Conservation (phyloP, 1,139 yeast species). For the Ogataea hybrid region DNA sequence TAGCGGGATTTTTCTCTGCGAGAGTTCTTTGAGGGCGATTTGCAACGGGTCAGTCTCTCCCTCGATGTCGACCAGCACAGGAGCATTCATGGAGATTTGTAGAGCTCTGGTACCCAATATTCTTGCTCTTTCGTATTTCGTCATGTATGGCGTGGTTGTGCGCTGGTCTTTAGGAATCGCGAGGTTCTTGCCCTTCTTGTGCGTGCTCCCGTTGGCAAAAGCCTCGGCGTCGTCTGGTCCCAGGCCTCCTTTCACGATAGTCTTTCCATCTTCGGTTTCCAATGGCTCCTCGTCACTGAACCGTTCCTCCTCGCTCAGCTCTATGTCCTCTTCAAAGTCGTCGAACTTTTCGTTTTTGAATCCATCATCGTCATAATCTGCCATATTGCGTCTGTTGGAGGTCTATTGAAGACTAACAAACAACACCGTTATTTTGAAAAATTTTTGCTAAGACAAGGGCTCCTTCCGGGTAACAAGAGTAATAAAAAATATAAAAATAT, state of each 20-base stretch:
- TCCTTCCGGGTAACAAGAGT: conserved; percentile 12
- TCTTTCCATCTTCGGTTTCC: conserved; percentile 65
- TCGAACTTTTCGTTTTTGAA: conserved; percentile 18
- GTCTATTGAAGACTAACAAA: conserved; percentile 2
- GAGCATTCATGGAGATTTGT: conserved; percentile 97
- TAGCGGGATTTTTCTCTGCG: conserved; percentile 92
- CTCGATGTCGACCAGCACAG: conserved; percentile 94
- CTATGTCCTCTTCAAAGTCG: conserved; percentile 26
- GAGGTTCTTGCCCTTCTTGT: conserved; percentile 62
- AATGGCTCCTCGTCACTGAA: conserved; percentile 39
- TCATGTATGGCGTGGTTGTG: conserved; percentile 97
- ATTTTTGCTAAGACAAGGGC: conserved; percentile 4
- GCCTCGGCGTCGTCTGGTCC: conserved; percentile 50
- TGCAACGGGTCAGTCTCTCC: conserved; percentile 99
- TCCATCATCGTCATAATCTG: conserved; percentile 42
- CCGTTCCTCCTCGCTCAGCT: conserved; percentile 34
- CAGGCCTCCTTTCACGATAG: conserved; percentile 64
- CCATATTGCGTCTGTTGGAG: conserved; percentile 32
- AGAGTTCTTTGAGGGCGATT: conserved; percentile 94
- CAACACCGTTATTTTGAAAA: conserved; percentile 6
- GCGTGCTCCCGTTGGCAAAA: conserved; percentile 43
- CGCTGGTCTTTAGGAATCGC: conserved; percentile 89
- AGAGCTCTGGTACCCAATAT: conserved; percentile 94
- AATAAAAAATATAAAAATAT: not conserved
- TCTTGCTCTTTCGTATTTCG: conserved; percentile 96